Evolutionary conservation across 371 early-diverging fungal genomes (phyloP), one percentile per base, ranked within the genome.

Genomic region (Actinomortierella wolfii): DNA sequence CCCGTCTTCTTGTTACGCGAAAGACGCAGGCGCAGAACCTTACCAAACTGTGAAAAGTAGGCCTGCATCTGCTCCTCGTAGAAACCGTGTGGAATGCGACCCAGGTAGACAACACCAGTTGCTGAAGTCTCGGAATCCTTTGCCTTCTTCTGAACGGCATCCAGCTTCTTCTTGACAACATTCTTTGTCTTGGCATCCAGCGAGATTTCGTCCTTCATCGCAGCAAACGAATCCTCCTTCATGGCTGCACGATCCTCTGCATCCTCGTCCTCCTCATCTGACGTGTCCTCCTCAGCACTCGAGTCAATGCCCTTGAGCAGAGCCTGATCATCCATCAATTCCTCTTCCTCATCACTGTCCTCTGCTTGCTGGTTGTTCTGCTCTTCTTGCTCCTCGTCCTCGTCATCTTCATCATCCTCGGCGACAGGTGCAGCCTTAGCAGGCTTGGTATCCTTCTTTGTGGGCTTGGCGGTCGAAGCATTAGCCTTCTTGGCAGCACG

Each of bases 51-150:
- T 24, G 80, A 66, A 80, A 97, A 97, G 79, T 97, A 97, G 0
- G 77, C 79, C 52, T 73, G 62, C 94, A 97, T 94, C 73, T 95
- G 89, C 17, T 87, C 77, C 76, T 97, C 98, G 78, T 95, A 92
- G 77, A 97, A 97, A n/a, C 96, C 96, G 60, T 95, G 94, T 6
- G 98, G 98, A 54, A 97, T 90, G 54, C 92, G 89, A 40, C 95
- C 94, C 46, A 97, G 74, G 68, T 92, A 96, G 15, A 96, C 76
- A 17, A 92, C 92, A 57, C 96, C 95, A 24, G 78, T 70, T 21
- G 76, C 62, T 24, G 44, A 58, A 21, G 69, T 50, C 49, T 76
- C 66, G 49, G 73, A 57, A 50, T 70, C 54, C 28, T 57, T 57
- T 62, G 65, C 61, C 65, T 68, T 66, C 50, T 57, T 57, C 48